Percentiles rank a stretch among this genome's conserved stretches.
Evolutionary conservation across 768 basidiomycete species (phyloP).

Genomic region (Boletellus sp.): DNA sequence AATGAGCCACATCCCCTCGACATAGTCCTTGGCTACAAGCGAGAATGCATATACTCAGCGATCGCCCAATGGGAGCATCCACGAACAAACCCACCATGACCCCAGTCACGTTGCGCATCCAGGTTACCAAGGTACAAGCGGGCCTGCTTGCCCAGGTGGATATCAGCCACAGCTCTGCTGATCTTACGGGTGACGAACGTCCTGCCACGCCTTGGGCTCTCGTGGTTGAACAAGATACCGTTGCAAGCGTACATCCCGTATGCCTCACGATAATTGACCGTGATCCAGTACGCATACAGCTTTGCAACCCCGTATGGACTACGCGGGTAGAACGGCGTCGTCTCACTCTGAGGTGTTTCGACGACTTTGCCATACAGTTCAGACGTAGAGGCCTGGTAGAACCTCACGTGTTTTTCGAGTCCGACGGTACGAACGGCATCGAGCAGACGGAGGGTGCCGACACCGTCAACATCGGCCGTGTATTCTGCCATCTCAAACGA

Average conservation of each 20-base stretch:
- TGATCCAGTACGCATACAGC: slow-evolving; percentile 89
- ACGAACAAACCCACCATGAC: slow-evolving; percentile 64
- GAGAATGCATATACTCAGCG: slow-evolving; percentile 5
- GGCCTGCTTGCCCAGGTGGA: slow-evolving; percentile 80
- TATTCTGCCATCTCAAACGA: slow-evolving; percentile 99
- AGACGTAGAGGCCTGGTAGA: slow-evolving; percentile 97
- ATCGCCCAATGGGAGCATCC: not conserved
- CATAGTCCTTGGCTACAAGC: slow-evolving; percentile 74
- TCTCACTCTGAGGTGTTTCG: slow-evolving; percentile 93
- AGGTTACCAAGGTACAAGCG: slow-evolving; percentile 93
- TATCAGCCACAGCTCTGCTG: slow-evolving; percentile 88
- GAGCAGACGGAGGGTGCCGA: slow-evolving; percentile 92
- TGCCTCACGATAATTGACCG: slow-evolving; percentile 89
- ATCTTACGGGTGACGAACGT: slow-evolving; percentile 98
- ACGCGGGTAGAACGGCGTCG: slow-evolving; percentile 97
- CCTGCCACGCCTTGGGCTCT: slow-evolving; percentile 89
- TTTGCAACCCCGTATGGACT: slow-evolving; percentile 96
- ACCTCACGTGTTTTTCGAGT: slow-evolving; percentile 86
- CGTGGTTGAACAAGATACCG: slow-evolving; percentile 97
- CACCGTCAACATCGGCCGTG: slow-evolving; percentile 94
- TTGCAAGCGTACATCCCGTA: slow-evolving; percentile 97
- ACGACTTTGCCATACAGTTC: slow-evolving; percentile 97
- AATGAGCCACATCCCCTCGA: slow-evolving; percentile 98
- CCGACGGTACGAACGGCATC: slow-evolving; percentile 96
- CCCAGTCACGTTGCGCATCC: slow-evolving; percentile 96